Evolutionary conservation across 2,329 filamentous ascomycete species (phyloP).

Genomic region (Lachnellula willkommii): DNA sequence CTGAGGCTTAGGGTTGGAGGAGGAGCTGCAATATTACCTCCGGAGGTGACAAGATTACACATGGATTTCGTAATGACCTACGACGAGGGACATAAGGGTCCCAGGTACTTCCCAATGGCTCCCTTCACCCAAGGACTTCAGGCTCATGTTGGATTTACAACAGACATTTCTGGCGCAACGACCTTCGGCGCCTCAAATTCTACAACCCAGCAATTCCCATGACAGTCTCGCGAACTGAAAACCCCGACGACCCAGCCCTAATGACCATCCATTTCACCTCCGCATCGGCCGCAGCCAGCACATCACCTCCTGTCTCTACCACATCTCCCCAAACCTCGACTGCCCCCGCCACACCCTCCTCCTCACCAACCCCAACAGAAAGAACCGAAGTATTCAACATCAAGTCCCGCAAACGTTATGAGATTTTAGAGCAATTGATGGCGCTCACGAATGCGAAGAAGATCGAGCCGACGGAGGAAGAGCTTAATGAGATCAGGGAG

Average conservation of each 20-base stretch:
- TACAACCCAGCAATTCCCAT: constrained; percentile 85
- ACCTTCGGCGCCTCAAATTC: constrained; percentile 83
- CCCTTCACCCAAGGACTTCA: not conserved
- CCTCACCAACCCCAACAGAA: constrained; percentile 34
- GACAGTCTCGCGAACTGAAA: constrained; percentile 64
- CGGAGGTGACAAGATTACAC: constrained; percentile 69
- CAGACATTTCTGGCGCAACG: constrained; percentile 84
- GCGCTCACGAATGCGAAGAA: constrained; percentile 54
- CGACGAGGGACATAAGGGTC: constrained; percentile 64
- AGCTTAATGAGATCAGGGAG: constrained; percentile 52
- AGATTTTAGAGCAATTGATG: constrained; percentile 60
- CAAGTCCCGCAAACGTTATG: constrained; percentile 53
- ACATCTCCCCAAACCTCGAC: constrained; percentile 45
- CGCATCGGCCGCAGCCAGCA: constrained; percentile 7
- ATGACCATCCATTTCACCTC: constrained; percentile 61
- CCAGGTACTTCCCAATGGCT: constrained; percentile 48
- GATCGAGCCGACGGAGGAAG: constrained; percentile 53
- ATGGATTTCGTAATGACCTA: constrained; percentile 62
- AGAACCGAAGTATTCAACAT: constrained; percentile 55
- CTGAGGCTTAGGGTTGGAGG: constrained; percentile 72
- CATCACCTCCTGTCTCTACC: constrained; percentile 26
- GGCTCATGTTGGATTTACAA: constrained; percentile 24
- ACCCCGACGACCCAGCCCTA: constrained; percentile 51
- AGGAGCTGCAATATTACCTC: constrained; percentile 75
- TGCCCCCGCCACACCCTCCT: constrained; percentile 35